Evolutionary conservation across 345 rosid genomes (phyloP), one percentile per base, ranked within the genome.

Genomic region (Citrus unshiu): DNA sequence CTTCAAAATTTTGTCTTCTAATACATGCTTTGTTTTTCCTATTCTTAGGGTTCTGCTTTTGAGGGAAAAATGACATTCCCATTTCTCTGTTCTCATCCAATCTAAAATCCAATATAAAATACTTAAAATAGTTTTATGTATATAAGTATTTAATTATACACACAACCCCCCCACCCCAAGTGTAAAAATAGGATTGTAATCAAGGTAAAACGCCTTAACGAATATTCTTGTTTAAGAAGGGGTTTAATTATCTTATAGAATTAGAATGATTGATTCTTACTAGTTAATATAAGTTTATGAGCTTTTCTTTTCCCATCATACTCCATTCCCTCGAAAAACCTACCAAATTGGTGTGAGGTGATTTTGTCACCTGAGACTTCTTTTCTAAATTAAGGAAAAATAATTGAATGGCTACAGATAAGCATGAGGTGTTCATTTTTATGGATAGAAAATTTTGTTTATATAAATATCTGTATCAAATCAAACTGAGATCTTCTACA

Each of bases 341-440:
- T 68, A 4, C 30, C 30, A 68, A 18, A 56, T 30, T 8, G 63
- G 19, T 56, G 69, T 16, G 68, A 16, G 66, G 65, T 29, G 71
- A 49, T 65, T 64, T 67, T 40, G 49, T 40, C 39, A 76, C 70
- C 46, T 78, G 25, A 19, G 58, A 3, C 0, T 59, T 63, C 49
- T 75, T 64, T 59, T 61, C 30, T 40, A 59, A 43, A 70, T 54
- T 71, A 78, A 76, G 77, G 69, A 46, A 46, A 46, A 81, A 69
- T 79, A 76, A 81, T 79, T 83, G 65, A 66, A 70, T 64, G 81
- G 74, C 72, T 81, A 76, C 81, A 76, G 81, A 78, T 72, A 72
- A 72, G 76, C 80, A 80, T 78, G 83, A 82, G 77, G 69, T 73
- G 73, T 60, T 75, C 16, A 70, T 65, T 59, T 16, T 9, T 71